Evolutionary conservation across 116 monocot species (phyloP), one percentile per base, ranked within the genome.

Genomic region (Iris pallida): DNA sequence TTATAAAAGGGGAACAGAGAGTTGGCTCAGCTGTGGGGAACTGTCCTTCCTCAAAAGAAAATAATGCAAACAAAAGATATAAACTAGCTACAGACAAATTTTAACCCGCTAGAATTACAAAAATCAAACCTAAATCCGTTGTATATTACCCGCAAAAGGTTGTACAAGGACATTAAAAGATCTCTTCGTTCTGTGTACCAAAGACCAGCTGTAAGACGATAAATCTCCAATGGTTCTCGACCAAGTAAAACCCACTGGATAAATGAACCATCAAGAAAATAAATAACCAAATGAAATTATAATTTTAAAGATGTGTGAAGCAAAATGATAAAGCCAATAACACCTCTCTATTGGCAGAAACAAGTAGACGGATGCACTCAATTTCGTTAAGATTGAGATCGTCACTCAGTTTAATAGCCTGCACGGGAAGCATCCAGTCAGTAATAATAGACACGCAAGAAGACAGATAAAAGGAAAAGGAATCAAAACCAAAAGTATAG

Each of bases 151-250:
- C 88, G 80, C 53, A 98, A 71, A 20, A 98, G 88, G 54, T 85
- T 82, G 73, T 90, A 93, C 60, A 98, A 64, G 51, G 93, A 90
- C 16, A 85, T 90, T 67, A 98, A 81, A 45, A 86, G 48, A 83
- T 86, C 83, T 61, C 97, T 87, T 77, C 97, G 90, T 60, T 98
- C 93, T 53, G 81, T 86, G 79, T 98, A 98, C 97, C 97, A 98
- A 19, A 98, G 81, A 15, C 97, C 93, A 15, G 85, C 83, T 69
- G 97, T 88, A 69, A 98, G 97, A 63, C 82, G 87, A 57, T 75
- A 93, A 59, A 92, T 93, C 73, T 98, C 97, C 71, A 98, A 66
- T 48, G 87, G 89, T 71, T 92, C 90, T 73, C 97, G 81, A 42
- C 93, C 97, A 78, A 79, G 78, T 48, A 98, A 63, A 69, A 75